Percentiles rank a stretch among this genome's conserved stretches.
These are phyloP conservation scores for Xylaria sp. DNA, from an alignment of 495 filamentous ascomycete species.

Conservation along the genomic window DNA sequence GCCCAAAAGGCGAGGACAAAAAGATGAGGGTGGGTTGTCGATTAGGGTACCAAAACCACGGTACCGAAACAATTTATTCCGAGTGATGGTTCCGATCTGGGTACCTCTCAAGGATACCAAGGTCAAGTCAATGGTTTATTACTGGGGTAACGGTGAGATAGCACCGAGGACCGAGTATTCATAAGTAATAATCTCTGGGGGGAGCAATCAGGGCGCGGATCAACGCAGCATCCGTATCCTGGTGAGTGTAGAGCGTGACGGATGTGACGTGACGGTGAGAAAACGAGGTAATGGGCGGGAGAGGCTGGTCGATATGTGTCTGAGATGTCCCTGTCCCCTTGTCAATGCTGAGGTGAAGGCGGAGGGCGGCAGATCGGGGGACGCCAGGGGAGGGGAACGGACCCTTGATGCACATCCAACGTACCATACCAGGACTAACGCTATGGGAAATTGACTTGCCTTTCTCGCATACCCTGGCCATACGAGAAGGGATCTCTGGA, in stretches of 20 bases:
- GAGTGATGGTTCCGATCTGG: neutral
- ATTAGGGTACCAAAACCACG: neutral
- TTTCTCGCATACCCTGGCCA: neutral
- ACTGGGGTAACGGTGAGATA: neutral
- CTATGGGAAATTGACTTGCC: neutral
- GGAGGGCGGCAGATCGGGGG: constrained; percentile 10
- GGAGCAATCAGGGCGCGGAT: constrained; percentile 15
- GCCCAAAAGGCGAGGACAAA: neutral
- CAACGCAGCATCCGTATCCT: constrained; percentile 16
- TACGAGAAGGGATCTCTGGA: neutral
- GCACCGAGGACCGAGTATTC: neutral
- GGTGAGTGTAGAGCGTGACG: neutral
- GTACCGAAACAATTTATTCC: constrained; percentile 1
- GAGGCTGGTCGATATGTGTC: constrained; percentile 9
- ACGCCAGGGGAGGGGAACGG: constrained; percentile 8
- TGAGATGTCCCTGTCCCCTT: neutral
- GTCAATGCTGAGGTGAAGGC: constrained; percentile 10
- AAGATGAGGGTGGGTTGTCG: neutral
- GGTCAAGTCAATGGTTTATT: constrained; percentile 1
- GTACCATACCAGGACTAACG: neutral
- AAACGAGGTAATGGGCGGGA: neutral
- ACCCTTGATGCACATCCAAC: neutral
- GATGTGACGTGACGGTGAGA: constrained; percentile 17
- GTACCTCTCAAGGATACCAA: neutral
- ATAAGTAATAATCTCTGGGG: neutral